Conservation (phyloP, 441 rosid genomes). For the Macaranga tanarius region DNA sequence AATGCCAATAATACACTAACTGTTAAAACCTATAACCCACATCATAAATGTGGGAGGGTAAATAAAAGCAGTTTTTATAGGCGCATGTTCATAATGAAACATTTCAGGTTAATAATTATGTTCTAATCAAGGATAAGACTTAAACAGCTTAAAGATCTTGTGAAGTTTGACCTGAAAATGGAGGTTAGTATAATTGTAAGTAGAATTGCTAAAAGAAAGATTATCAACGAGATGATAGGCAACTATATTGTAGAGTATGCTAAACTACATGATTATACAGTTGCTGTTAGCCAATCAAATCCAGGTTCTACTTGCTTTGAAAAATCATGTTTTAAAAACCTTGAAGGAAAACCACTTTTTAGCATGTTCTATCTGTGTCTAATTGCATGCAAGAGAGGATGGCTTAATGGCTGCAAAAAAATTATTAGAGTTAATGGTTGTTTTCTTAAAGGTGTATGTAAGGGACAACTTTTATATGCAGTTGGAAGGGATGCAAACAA, state of each 20-base stretch:
- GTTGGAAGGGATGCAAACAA: not conserved
- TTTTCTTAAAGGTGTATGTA: not conserved
- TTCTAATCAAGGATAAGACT: not conserved
- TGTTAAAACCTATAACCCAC: no score
- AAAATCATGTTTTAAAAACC: not conserved
- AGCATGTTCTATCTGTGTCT: not conserved
- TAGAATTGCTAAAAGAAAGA: no score
- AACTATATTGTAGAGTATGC: no score
- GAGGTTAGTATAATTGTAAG: no score
- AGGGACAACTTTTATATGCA: not conserved
- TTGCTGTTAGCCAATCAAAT: not conserved
- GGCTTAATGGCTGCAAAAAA: no score
- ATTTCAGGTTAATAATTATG: no score
- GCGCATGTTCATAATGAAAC: not conserved
- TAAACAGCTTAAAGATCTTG: not conserved
- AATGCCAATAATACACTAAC: not conserved
- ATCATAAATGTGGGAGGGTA: no score
- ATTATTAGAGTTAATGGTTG: not conserved
- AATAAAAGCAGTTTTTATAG: no score
- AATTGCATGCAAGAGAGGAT: not conserved
- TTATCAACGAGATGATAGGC: no score
- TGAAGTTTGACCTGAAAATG: no score
- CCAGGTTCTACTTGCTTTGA: no score
- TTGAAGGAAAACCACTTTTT: not conserved
- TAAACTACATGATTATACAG: not conserved